A percentile compares a stretch with the other conserved stretches of the same genome.
Conservation (phyloP, 208 protist species). For the Leishmania lainsoni region DNA sequence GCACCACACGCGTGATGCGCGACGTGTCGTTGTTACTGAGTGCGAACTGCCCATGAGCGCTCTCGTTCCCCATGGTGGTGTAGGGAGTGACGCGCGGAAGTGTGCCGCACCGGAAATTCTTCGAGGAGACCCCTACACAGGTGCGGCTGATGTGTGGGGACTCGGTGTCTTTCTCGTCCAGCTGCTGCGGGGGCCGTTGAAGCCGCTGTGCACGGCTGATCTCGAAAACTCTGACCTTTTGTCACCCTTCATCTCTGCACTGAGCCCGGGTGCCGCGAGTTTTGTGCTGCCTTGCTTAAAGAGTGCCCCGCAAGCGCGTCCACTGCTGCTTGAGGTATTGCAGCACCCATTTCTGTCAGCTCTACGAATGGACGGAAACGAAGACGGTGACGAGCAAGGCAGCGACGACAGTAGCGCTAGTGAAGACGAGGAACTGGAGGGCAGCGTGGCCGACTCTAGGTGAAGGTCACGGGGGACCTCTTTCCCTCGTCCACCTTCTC, state of each 20-base stretch:
- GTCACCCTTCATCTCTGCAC: conserved; percentile 46
- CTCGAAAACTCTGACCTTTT: conserved; percentile 68
- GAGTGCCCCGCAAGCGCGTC: conserved; percentile 44
- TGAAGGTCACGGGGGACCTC: neutral
- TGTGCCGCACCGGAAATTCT: conserved; percentile 74
- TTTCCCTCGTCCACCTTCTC: neutral
- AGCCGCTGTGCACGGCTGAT: conserved; percentile 55
- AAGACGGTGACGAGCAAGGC: conserved; percentile 1
- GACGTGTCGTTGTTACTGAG: conserved; percentile 39
- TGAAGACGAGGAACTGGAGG: conserved; percentile 23
- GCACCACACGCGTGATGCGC: conserved; percentile 7
- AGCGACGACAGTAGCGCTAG: conserved; percentile 4
- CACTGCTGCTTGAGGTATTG: conserved; percentile 53
- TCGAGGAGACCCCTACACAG: conserved; percentile 42
- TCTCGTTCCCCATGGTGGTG: conserved; percentile 45
- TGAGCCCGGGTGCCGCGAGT: conserved; percentile 46
- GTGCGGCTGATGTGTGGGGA: conserved; percentile 75
- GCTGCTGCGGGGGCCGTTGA: conserved; percentile 40
- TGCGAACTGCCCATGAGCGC: conserved; percentile 69
- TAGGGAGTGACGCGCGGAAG: conserved; percentile 34
- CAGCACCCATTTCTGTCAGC: conserved; percentile 60
- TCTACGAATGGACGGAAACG: neutral
- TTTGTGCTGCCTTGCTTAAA: conserved; percentile 77
- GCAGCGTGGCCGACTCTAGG: neutral
- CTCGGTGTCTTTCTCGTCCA: conserved; percentile 73